A percentile compares a stretch with the other conserved stretches of the same genome.
Conservation (phyloP, 1,284 basidiomycete species). For the Trichosporon sp. region DNA sequence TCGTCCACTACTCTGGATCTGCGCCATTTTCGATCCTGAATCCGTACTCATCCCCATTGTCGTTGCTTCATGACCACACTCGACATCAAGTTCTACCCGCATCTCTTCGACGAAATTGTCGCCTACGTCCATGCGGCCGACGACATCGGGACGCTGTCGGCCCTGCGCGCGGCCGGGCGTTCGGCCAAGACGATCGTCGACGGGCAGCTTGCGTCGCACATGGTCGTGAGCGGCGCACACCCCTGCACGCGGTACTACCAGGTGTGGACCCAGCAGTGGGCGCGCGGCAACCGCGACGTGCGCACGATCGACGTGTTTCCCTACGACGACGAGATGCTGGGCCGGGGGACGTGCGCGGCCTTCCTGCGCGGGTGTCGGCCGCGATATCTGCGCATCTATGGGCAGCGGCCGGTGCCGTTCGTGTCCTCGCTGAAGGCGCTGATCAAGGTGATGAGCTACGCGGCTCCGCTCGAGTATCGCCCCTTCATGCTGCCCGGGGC, state of each 20-base stretch:
- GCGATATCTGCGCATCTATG: not conserved
- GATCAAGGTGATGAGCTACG: not conserved
- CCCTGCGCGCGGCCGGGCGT: not conserved
- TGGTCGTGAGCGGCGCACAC: not conserved
- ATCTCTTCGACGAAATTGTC: slow-evolving; percentile 10
- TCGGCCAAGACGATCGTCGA: not conserved
- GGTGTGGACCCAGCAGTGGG: not conserved
- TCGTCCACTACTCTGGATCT: not conserved
- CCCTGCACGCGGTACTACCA: slow-evolving; percentile 2
- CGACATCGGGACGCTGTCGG: not conserved
- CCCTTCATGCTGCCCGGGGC: not conserved
- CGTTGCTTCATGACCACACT: not conserved
- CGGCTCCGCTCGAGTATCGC: not conserved
- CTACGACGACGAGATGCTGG: not conserved
- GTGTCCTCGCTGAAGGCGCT: not conserved
- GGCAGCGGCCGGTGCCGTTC: not conserved
- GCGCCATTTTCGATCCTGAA: not conserved
- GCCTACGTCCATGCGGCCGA: not conserved
- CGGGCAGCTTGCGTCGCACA: not conserved
- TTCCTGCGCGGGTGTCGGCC: not conserved
- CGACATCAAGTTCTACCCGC: slow-evolving; percentile 6
- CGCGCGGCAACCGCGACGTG: not conserved
- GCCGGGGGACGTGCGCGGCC: not conserved
- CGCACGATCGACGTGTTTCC: not conserved
- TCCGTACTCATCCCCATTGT: not conserved